These are phyloP conservation scores for Acanthamoeba healyi DNA, from an alignment of 208 protist species.

Conservation along the genomic window DNA sequence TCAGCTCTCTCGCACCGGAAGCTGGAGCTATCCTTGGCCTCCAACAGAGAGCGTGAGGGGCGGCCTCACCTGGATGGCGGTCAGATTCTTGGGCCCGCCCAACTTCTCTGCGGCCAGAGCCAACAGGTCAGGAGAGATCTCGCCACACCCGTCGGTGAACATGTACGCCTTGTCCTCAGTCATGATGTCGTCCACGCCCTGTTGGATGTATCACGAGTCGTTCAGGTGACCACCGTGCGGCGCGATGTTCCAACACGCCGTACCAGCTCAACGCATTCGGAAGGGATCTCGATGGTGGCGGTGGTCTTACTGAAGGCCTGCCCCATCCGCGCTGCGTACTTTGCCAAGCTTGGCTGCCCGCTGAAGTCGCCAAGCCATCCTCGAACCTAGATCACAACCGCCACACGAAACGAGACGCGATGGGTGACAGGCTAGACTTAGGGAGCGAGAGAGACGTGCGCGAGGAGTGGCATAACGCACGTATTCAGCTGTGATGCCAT, in stretches of 20 bases:
- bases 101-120: background rate
- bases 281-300: constrained; percentile 11
- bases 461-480: background rate
- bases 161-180: constrained; percentile 14
- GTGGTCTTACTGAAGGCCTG: constrained; percentile 61
- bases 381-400: constrained; percentile 2
- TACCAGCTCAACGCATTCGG: background rate
- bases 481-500: constrained; percentile 22
- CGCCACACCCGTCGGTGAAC: constrained; percentile 48
- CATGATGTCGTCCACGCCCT: constrained; percentile 35
- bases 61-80: background rate
- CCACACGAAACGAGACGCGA: no score
- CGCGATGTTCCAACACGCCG: no score
- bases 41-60: no score
- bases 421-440: no score
- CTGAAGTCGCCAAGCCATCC: constrained; percentile 57
- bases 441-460: no score
- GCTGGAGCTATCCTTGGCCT: no score
- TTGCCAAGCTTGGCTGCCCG: constrained; percentile 4
- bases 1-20: no score
- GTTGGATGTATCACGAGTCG: background rate
- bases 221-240: no score
- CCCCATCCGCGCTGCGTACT: constrained; percentile 48
- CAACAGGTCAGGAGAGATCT: constrained; percentile 5
- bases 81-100: background rate